These are phyloP conservation scores for Helicosporidium sp. DNA, from an alignment of 139 green algal species.

Conservation along the genomic window DNA sequence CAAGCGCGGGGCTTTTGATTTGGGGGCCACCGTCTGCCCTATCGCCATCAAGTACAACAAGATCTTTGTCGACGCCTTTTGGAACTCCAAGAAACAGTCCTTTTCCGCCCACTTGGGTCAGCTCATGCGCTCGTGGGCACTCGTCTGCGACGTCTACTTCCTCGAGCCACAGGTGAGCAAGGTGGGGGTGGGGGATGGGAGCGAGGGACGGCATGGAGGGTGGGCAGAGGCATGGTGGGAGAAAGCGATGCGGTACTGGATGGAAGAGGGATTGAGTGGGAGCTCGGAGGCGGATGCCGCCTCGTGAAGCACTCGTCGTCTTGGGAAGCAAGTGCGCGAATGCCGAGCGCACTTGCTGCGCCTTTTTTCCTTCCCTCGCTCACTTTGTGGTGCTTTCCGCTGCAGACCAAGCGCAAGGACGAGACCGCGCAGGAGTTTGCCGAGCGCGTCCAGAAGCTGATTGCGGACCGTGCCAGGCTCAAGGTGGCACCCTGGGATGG, in stretches of 20 bases:
- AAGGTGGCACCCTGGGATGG: conserved; percentile 79
- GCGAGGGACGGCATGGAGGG: too few relatives aligned
- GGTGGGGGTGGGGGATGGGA: too few relatives aligned
- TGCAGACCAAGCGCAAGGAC: conserved; percentile 15
- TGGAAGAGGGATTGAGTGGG: too few relatives aligned
- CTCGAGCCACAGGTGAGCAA: conserved; percentile 64
- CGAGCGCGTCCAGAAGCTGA: conserved; percentile 60
- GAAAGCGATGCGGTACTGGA: too few relatives aligned
- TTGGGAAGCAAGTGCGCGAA: too few relatives aligned
- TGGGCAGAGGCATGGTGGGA: too few relatives aligned
- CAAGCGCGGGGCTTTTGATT: conserved; percentile 89
- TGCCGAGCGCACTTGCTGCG: too few relatives aligned
- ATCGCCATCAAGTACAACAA: conserved; percentile 99
- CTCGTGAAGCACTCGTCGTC: too few relatives aligned
- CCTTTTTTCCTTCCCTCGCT: too few relatives aligned
- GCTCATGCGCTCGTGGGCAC: conserved; percentile 84
- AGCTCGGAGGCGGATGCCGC: too few relatives aligned
- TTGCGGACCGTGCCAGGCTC: conserved; percentile 51
- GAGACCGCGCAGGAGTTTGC: conserved; percentile 71
- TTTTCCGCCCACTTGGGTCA: conserved; percentile 76
- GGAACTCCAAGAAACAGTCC: conserved; percentile 77
- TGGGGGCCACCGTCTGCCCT: conserved; percentile 62
- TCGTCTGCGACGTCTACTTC: conserved; percentile 90
- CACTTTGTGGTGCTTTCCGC: too few relatives aligned
- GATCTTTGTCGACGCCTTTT: conserved; percentile 98